Percentiles rank a stretch among this genome's conserved stretches.
Evolutionary conservation across 176 grass and related monocot species (phyloP).

Genomic region (Elymus sibiricus): DNA sequence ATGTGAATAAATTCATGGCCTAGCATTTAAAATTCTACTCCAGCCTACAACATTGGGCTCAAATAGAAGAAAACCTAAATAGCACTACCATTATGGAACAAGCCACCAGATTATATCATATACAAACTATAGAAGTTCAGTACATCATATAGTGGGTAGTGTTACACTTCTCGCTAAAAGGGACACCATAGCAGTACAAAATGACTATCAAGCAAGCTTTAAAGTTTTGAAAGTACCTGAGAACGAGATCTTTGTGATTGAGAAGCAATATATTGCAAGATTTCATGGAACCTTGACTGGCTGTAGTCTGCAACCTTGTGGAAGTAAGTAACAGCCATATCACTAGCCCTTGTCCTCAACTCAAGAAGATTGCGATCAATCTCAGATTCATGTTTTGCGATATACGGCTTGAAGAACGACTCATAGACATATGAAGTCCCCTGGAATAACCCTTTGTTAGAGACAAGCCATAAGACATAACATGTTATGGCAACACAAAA

Average conservation of each 20-base stretch:
- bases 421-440: slow-evolving; percentile 86
- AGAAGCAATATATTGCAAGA: slow-evolving; percentile 72
- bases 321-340: slow-evolving; percentile 54
- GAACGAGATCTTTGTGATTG: slow-evolving; percentile 47
- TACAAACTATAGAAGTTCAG: not conserved
- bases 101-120: not conserved
- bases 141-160: not conserved
- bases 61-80: slow-evolving; percentile 3
- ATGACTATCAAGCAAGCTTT: slow-evolving; percentile 9
- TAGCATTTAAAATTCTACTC: not conserved
- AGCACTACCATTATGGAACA: not conserved
- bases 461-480: slow-evolving; percentile 1
- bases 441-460: slow-evolving; percentile 41
- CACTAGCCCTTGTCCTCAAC: slow-evolving; percentile 58
- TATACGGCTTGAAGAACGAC: slow-evolving; percentile 73
- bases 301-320: slow-evolving; percentile 59
- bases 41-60: slow-evolving; percentile 10
- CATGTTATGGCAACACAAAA: not conserved
- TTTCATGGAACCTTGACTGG: slow-evolving; percentile 77
- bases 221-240: slow-evolving; percentile 29
- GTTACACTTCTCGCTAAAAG: not conserved
- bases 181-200: not conserved
- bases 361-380: slow-evolving; percentile 81
- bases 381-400: slow-evolving; percentile 76
- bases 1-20: not conserved